phyloP scores from a whole-genome alignment of 2,329 filamentous ascomycete genomes.

The Neofusicoccum ribis region DNA sequence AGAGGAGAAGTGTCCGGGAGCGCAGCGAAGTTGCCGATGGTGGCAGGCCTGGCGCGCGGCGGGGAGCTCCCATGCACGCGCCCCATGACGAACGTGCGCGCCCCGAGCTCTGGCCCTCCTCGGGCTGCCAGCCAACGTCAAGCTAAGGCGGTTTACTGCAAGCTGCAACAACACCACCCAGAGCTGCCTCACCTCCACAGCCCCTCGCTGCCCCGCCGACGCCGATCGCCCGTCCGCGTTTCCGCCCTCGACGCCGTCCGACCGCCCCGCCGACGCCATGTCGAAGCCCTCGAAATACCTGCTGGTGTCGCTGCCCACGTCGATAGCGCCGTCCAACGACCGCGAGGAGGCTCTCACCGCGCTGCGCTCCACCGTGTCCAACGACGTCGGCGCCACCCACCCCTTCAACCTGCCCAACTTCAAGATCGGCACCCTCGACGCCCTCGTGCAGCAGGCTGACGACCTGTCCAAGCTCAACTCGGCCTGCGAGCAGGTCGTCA shows the following conservation, averaged over 20 bases:
- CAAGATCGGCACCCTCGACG: constrained; percentile 96
- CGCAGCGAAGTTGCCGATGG: background rate
- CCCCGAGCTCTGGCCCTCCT: constrained; percentile 9
- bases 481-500: constrained; percentile 77
- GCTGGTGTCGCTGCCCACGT: constrained; percentile 85
- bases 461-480: constrained; percentile 86
- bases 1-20: background rate
- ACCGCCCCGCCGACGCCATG: constrained; percentile 31
- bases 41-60: background rate
- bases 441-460: constrained; percentile 92
- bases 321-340: constrained; percentile 78
- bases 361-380: constrained; percentile 68
- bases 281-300: constrained; percentile 66
- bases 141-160: background rate
- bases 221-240: background rate
- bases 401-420: constrained; percentile 87
- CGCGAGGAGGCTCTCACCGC: constrained; percentile 78
- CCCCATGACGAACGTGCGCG: constrained; percentile 15
- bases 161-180: constrained; percentile 1
- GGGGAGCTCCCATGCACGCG: constrained; percentile 8
- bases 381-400: constrained; percentile 73
- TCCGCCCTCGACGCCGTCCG: background rate
- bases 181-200: background rate
- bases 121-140: constrained; percentile 12
- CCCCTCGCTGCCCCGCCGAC: background rate